phyloP scores from a whole-genome alignment of 2,329 filamentous ascomycete species.

The Fusarium acutatum region DNA sequence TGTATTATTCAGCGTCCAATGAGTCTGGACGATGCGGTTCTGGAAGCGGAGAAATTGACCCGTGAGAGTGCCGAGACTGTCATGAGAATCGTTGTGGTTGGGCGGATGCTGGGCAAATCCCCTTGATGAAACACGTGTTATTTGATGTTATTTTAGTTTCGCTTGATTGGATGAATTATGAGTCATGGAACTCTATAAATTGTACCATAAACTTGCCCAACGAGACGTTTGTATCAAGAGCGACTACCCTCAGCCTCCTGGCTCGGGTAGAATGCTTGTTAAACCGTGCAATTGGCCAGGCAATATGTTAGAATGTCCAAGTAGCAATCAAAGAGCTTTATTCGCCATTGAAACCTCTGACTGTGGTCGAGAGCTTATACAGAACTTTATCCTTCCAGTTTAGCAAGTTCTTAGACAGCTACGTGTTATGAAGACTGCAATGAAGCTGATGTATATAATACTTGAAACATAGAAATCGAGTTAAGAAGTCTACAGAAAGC shows the following conservation, averaged over 20 bases:
- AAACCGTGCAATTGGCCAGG: too few species aligned
- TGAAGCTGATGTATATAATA: not conserved
- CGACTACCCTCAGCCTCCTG: too few species aligned
- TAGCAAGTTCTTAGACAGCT: not conserved
- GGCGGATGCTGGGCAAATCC: constrained; percentile 40
- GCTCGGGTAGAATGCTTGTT: too few species aligned
- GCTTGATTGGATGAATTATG: not conserved
- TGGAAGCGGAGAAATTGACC: constrained; percentile 44
- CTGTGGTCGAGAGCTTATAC: not conserved
- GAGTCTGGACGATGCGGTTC: constrained; percentile 44
- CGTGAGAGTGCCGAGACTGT: constrained; percentile 46
- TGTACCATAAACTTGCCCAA: not conserved
- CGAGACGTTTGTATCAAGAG: not conserved
- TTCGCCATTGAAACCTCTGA: not conserved
- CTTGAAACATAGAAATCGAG: too few species aligned
- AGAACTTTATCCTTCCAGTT: not conserved
- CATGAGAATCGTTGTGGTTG: constrained; percentile 46
- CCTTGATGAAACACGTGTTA: not conserved
- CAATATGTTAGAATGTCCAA: too few species aligned
- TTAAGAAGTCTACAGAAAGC: not conserved
- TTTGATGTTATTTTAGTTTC: not conserved
- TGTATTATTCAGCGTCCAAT: constrained; percentile 46
- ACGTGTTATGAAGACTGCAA: not conserved
- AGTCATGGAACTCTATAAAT: not conserved
- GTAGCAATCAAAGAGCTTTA: not conserved